These are phyloP conservation scores for Stephanodiscus triporus DNA, from an alignment of 108 stramenopile species.

Conservation along the genomic window DNA sequence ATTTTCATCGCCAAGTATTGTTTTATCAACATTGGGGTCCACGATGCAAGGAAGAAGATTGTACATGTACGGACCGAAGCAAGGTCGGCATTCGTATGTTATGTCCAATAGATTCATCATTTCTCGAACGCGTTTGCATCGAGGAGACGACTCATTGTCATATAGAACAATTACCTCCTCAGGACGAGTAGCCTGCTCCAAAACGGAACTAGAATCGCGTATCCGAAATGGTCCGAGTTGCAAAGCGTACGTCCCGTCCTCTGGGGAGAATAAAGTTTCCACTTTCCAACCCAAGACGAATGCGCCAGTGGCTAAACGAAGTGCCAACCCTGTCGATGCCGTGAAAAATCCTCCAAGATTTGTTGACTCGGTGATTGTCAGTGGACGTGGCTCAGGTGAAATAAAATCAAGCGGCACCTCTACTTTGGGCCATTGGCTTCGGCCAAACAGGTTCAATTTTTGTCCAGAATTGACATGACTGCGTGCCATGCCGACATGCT, in stretches of 20 bases:
- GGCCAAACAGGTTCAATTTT: not conserved
- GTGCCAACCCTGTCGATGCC: slow-evolving; percentile 53
- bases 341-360: slow-evolving; percentile 48
- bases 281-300: slow-evolving; percentile 81
- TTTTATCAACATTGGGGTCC: slow-evolving; percentile 76
- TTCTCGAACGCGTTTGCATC: slow-evolving; percentile 89
- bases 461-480: not conserved
- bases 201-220: slow-evolving; percentile 71
- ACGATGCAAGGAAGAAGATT: slow-evolving; percentile 75
- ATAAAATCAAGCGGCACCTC: slow-evolving; percentile 57
- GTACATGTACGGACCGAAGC: slow-evolving; percentile 60
- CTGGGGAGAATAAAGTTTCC: slow-evolving; percentile 40
- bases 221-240: slow-evolving; percentile 63
- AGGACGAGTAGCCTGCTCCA: slow-evolving; percentile 51
- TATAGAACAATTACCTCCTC: slow-evolving; percentile 81
- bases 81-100: slow-evolving; percentile 78
- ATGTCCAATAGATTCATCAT: slow-evolving; percentile 82
- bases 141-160: slow-evolving; percentile 88
- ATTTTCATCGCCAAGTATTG: slow-evolving; percentile 78
- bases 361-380: slow-evolving; percentile 46
- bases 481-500: not conserved
- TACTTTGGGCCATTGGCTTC: slow-evolving; percentile 48
- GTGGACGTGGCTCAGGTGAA: slow-evolving; percentile 65
- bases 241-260: slow-evolving; percentile 57
- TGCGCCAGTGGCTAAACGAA: slow-evolving; percentile 67